Evolutionary conservation across 805 yeast species (phyloP).

Genomic region (Candida peoriensis): DNA sequence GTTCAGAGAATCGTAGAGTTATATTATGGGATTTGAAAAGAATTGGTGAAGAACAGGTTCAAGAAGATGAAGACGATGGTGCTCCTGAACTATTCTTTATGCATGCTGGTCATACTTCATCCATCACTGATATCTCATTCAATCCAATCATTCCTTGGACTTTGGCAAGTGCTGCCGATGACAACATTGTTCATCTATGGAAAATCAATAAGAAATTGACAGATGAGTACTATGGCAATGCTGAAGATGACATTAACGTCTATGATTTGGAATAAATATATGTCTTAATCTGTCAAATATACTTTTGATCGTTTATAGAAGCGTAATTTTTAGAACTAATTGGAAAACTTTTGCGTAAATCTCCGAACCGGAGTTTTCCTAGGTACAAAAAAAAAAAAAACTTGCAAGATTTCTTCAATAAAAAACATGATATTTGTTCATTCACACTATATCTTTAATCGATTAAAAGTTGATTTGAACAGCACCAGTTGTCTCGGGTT

Average conservation of each 20-base stretch:
- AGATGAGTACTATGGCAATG: conserved; percentile 20
- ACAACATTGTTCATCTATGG: conserved; percentile 42
- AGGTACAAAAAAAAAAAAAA: too few species aligned
- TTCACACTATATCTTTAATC: too few species aligned
- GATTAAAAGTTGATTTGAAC: too few species aligned
- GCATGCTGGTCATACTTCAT: conserved; percentile 88
- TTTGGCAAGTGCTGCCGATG: conserved; percentile 50
- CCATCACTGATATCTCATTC: conserved; percentile 69
- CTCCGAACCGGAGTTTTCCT: too few species aligned
- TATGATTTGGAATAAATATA: conserved; percentile 16
- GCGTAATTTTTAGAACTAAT: too few species aligned
- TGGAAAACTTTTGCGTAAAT: too few species aligned
- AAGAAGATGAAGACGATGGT: conserved; percentile 88
- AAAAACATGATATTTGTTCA: too few species aligned
- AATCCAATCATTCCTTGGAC: conserved; percentile 71
- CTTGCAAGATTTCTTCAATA: too few species aligned
- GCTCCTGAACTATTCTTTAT: conserved; percentile 84
- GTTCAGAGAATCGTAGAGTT: conserved; percentile 71
- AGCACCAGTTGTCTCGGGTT: too few species aligned
- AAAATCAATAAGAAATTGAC: conserved; percentile 33
- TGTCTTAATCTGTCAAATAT: too few species aligned
- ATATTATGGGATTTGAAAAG: conserved; percentile 72
- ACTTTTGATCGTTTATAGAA: too few species aligned
- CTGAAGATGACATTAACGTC: conserved; percentile 17
- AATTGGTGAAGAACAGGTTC: conserved; percentile 80